phyloP scores from a whole-genome alignment of 495 filamentous ascomycete species.

The Penicillium atrosanguineum region DNA sequence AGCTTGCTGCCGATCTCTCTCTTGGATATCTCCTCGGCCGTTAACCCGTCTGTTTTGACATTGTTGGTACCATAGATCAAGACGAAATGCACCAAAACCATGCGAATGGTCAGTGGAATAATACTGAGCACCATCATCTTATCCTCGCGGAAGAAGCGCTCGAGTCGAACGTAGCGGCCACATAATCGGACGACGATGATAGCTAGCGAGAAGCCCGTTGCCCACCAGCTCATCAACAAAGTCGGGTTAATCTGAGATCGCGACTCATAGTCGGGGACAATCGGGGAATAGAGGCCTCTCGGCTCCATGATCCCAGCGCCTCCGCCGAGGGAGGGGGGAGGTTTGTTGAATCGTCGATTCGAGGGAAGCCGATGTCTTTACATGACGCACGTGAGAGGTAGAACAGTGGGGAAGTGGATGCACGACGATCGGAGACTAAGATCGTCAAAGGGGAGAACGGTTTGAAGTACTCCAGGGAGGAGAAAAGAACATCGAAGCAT shows the following conservation, averaged over 20 bases:
- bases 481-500: background rate
- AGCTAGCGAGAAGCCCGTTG: constrained; percentile 73
- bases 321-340: constrained; percentile 25
- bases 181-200: constrained; percentile 75
- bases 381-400: constrained; percentile 25
- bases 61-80: constrained; percentile 90
- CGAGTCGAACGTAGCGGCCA: constrained; percentile 78
- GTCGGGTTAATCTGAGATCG: constrained; percentile 64
- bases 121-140: constrained; percentile 78
- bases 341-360: background rate
- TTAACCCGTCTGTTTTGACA: constrained; percentile 39
- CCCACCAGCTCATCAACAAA: constrained; percentile 93
- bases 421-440: constrained; percentile 9
- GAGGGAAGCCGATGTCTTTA: constrained; percentile 9
- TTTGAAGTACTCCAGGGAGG: background rate
- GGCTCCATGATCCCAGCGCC: constrained; percentile 21
- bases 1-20: constrained; percentile 51
- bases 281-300: constrained; percentile 26
- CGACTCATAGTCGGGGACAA: constrained; percentile 57
- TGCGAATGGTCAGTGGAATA: constrained; percentile 75
- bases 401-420: constrained; percentile 5
- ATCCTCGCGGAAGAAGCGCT: constrained; percentile 82
- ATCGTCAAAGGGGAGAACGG: background rate
- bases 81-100: constrained; percentile 84
- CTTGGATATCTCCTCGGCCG: constrained; percentile 37